phyloP scores from a whole-genome alignment of 2,329 filamentous ascomycete genomes.

The Dactylellina parvicollis region DNA sequence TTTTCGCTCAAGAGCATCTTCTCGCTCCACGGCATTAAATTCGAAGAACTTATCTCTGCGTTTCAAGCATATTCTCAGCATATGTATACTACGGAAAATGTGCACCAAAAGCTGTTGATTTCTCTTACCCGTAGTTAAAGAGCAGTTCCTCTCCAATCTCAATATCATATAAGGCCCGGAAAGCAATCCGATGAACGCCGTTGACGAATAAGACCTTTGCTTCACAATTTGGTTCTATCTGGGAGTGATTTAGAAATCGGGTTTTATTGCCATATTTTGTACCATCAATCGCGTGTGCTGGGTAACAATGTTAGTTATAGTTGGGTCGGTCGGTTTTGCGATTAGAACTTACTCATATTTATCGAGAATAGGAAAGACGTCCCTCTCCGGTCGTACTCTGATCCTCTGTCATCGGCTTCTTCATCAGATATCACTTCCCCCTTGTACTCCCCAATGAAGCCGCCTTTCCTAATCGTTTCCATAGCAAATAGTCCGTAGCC shows the following conservation, averaged over 20 bases:
- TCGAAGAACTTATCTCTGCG: conserved; percentile 23
- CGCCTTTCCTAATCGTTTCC: conserved; percentile 72
- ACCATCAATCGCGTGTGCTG: conserved; percentile 72
- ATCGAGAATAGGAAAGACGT: conserved; percentile 67
- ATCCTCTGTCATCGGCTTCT: conserved; percentile 75
- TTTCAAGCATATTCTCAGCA: background rate
- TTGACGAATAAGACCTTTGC: conserved; percentile 77
- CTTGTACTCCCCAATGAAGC: conserved; percentile 83
- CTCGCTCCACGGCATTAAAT: conserved; percentile 27
- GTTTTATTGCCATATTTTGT: conserved; percentile 81
- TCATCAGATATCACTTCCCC: conserved; percentile 78
- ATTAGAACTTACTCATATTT: conserved; percentile 62
- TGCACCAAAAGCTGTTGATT: too few species aligned
- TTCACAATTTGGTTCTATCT: conserved; percentile 69
- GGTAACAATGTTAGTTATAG: conserved; percentile 6
- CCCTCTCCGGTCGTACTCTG: conserved; percentile 62
- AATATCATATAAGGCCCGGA: conserved; percentile 75
- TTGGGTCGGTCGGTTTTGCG: conserved; percentile 2
- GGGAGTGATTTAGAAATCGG: conserved; percentile 83
- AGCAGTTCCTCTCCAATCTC: conserved; percentile 78
- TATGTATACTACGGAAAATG: background rate
- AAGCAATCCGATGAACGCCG: conserved; percentile 78
- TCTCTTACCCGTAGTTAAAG: conserved; percentile 75
- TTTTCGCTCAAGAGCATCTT: conserved; percentile 22
- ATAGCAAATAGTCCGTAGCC: conserved; percentile 81